Percentiles rank a stretch among this genome's conserved stretches.
phyloP scores from a whole-genome alignment of 73 alveolate genomes.

The Paramecium biaurelia region DNA sequence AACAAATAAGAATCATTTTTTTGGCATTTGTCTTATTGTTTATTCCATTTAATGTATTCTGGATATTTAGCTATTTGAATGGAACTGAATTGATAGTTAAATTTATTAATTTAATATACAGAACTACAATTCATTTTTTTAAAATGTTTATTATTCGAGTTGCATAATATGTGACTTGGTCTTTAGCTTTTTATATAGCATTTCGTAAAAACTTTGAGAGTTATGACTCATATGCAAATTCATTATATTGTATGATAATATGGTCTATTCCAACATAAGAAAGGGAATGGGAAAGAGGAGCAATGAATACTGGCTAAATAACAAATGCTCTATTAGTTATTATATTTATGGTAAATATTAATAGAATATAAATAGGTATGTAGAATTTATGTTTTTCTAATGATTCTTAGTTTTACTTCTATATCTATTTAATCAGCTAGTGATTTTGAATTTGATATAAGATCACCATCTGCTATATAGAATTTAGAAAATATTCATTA shows the following conservation, averaged over 20 bases:
- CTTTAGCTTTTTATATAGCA: conserved; percentile 6
- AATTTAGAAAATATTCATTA: not conserved
- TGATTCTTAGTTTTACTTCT: not conserved
- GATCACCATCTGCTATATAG: not conserved
- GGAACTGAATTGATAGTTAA: conserved; percentile 19
- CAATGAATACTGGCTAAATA: not conserved
- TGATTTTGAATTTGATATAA: conserved; percentile 37
- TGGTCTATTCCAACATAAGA: not conserved
- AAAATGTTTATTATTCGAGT: not conserved
- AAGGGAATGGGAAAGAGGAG: conserved; percentile 29
- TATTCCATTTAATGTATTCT: conserved; percentile 10
- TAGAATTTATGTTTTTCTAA: not conserved
- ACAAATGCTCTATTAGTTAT: not conserved
- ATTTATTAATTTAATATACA: conserved; percentile 29
- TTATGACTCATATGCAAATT: not conserved
- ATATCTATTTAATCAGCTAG: not conserved
- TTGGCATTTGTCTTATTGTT: not conserved
- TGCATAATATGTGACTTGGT: not conserved
- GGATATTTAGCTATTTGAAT: not conserved
- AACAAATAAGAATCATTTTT: not conserved
- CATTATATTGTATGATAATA: not conserved
- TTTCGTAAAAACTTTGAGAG: not conserved
- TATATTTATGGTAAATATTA: not conserved
- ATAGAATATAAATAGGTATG: not conserved
- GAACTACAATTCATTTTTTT: conserved; percentile 15